Percentiles rank a stretch among this genome's conserved stretches.
Evolutionary conservation across 169 alveolate genomes (phyloP).

Genomic region (Cryptosporidium canis): DNA sequence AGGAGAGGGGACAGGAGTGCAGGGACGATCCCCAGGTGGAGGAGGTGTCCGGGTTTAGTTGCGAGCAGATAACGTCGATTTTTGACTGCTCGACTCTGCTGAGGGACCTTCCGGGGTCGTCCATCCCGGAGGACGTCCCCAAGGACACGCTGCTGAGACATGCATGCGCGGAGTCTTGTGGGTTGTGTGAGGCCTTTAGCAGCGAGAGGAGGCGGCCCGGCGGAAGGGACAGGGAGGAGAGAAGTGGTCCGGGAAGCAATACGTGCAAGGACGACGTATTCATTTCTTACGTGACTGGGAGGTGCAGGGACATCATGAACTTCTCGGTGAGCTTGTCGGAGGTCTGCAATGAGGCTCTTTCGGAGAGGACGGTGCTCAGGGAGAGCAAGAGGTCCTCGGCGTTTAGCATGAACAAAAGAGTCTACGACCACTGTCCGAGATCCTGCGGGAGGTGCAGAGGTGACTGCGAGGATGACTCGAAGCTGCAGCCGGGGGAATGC

Average conservation of each 20-base stretch:
- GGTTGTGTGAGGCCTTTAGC: neutral
- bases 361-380: slow-evolving; percentile 9
- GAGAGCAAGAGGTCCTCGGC: neutral
- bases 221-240: neutral
- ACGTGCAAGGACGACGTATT: slow-evolving; percentile 41
- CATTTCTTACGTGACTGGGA: neutral
- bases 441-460: slow-evolving; percentile 58
- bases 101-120: slow-evolving; percentile 45
- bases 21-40: slow-evolving; percentile 52
- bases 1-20: slow-evolving; percentile 7
- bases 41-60: slow-evolving; percentile 36
- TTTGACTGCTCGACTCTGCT: slow-evolving; percentile 36
- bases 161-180: slow-evolving; percentile 64
- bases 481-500: slow-evolving; percentile 45
- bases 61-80: slow-evolving; percentile 35
- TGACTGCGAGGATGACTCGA: slow-evolving; percentile 59
- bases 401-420: slow-evolving; percentile 30
- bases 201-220: neutral
- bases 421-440: slow-evolving; percentile 56
- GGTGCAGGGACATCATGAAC: slow-evolving; percentile 48
- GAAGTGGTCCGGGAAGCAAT: neutral
- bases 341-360: slow-evolving; percentile 44
- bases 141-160: slow-evolving; percentile 19
- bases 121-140: slow-evolving; percentile 38
- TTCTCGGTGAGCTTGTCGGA: slow-evolving; percentile 5